Conservation (phyloP, 164 flowering plant species). For the Aristolochia californica region DNA sequence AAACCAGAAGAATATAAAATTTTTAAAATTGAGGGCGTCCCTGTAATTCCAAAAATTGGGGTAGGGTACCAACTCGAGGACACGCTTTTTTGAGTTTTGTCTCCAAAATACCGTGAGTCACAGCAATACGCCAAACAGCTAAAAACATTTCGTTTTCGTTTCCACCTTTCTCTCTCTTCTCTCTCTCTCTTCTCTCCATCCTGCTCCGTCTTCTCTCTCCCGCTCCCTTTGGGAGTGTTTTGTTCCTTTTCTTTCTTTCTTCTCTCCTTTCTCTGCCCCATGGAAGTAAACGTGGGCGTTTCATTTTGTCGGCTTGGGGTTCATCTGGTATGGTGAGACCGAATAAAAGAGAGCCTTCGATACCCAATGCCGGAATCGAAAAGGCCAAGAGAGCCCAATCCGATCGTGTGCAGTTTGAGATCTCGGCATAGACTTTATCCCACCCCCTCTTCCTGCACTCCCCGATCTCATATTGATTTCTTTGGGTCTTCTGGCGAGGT, state of each 20-base stretch:
- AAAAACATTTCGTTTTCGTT: neutral
- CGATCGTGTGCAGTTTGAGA: constrained; percentile 3
- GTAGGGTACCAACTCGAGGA: too few species aligned
- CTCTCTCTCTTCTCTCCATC: neutral
- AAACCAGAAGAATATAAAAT: neutral
- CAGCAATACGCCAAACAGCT: too few species aligned
- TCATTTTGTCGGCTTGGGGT: neutral
- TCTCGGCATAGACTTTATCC: neutral
- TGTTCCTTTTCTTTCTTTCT: neutral
- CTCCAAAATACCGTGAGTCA: too few species aligned
- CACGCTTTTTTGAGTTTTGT: too few species aligned
- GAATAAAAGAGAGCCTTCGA: too few species aligned
- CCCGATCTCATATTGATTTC: constrained; percentile 16
- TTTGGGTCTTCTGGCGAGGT: constrained; percentile 3
- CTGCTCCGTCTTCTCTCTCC: neutral
- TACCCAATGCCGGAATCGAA: constrained; percentile 9
- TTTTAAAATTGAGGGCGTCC: too few species aligned
- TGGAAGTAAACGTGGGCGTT: constrained; percentile 2
- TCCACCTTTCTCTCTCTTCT: neutral
- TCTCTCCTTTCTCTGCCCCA: neutral
- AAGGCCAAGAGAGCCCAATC: constrained; percentile 5
- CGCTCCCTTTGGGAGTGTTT: neutral
- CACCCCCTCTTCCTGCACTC: neutral
- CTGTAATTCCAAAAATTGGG: too few species aligned
- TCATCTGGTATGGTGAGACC: neutral